phyloP scores from a whole-genome alignment of 768 basidiomycete species.

The Erythrobasidium yunnanense region DNA sequence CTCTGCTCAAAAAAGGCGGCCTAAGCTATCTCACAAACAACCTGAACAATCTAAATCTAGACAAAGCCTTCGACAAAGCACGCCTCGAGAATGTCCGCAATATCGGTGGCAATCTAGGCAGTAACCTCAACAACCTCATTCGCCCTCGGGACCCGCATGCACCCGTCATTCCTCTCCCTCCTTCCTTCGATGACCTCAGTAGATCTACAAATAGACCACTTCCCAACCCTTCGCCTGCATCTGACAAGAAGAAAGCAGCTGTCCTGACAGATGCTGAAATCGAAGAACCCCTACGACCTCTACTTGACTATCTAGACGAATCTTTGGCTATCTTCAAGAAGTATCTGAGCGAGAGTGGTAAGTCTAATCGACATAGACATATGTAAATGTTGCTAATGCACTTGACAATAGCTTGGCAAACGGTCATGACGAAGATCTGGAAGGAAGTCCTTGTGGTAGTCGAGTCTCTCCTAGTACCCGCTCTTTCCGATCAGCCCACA shows the following conservation, averaged over 20 bases:
- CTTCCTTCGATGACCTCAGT: neutral
- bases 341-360: conserved; percentile 67
- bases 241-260: conserved; percentile 40
- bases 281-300: conserved; percentile 74
- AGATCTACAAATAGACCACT: neutral
- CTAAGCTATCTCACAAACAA: conserved; percentile 6
- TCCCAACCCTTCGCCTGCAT: neutral
- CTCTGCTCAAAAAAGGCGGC: conserved; percentile 56
- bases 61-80: conserved; percentile 42
- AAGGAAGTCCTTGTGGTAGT: conserved; percentile 82
- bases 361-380: conserved; percentile 43
- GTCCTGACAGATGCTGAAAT: conserved; percentile 79
- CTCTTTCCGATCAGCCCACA: conserved; percentile 69
- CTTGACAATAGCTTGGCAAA: conserved; percentile 45
- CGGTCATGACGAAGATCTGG: conserved; percentile 88
- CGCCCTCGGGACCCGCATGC: conserved; percentile 20
- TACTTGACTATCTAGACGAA: conserved; percentile 93
- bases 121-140: conserved; percentile 18
- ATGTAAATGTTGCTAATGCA: neutral
- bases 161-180: conserved; percentile 10
- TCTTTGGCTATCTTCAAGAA: conserved; percentile 85
- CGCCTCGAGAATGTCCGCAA: conserved; percentile 3
- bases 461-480: conserved; percentile 80
- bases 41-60: conserved; percentile 31
- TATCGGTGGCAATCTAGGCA: neutral